These are phyloP conservation scores for Polyporus arcularius DNA, from an alignment of 768 basidiomycete genomes.

Conservation along the genomic window DNA sequence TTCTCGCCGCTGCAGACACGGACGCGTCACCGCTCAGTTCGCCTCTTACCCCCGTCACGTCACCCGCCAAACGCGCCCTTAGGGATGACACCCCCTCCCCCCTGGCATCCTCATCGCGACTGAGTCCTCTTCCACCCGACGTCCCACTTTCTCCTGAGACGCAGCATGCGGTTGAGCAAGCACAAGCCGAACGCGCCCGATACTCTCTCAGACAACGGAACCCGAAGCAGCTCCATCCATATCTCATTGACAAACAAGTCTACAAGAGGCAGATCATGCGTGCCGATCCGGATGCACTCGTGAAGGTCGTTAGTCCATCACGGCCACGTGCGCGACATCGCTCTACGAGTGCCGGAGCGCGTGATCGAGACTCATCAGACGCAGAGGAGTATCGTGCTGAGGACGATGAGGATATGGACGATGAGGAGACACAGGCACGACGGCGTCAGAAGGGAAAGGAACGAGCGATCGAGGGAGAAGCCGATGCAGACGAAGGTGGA, in stretches of 20 bases:
- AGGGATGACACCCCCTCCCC: neutral
- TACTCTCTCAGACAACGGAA: conserved; percentile 60
- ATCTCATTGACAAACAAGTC: conserved; percentile 50
- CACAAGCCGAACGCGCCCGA: conserved; percentile 24
- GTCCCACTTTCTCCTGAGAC: neutral
- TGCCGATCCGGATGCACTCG: conserved; percentile 65
- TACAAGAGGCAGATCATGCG: conserved; percentile 53
- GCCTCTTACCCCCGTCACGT: conserved; percentile 13
- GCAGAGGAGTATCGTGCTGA: conserved; percentile 6
- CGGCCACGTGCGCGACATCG: conserved; percentile 18
- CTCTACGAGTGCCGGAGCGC: conserved; percentile 1
- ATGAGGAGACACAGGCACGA: conserved; percentile 6
- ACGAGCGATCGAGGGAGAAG: neutral
- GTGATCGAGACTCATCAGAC: neutral
- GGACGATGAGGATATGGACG: conserved; percentile 2
- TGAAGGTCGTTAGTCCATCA: conserved; percentile 47
- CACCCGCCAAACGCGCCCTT: neutral
- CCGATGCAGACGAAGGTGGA: neutral
- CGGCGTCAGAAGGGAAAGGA: conserved; percentile 10
- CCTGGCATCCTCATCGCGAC: neutral
- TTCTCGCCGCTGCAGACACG: neutral
- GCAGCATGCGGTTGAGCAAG: neutral
- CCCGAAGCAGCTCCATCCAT: conserved; percentile 61
- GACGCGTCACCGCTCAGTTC: conserved; percentile 1
- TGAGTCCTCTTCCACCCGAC: neutral